Conservation (phyloP, 164 flowering plant species). For the Euptelea pleiosperma region DNA sequence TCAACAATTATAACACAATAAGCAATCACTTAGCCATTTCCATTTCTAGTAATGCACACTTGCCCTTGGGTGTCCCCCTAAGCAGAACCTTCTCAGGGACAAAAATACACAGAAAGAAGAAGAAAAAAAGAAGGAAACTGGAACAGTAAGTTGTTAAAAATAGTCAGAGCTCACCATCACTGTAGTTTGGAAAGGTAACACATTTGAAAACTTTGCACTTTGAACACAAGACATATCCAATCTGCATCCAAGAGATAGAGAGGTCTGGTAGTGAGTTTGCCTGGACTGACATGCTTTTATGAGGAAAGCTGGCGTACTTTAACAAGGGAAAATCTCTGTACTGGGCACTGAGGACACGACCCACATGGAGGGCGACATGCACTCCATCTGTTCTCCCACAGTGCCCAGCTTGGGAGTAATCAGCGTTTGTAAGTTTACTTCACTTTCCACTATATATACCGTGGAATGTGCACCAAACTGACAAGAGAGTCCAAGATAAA, state of each 20-base stretch:
- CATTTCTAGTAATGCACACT: neutral
- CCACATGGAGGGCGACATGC: too few species aligned
- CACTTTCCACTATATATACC: too few species aligned
- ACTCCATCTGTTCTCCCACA: too few species aligned
- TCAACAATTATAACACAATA: neutral
- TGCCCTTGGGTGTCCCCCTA: neutral
- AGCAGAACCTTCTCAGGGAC: neutral
- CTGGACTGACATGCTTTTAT: neutral
- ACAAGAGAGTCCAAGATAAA: too few species aligned
- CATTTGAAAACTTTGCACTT: conserved; percentile 83
- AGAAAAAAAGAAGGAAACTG: neutral
- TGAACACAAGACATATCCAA: conserved; percentile 63
- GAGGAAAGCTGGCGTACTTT: too few species aligned
- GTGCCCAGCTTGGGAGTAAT: too few species aligned
- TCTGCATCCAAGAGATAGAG: conserved; percentile 36
- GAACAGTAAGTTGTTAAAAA: neutral
- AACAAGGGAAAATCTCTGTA: too few species aligned
- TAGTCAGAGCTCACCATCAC: conserved; percentile 39
- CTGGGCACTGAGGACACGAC: too few species aligned
- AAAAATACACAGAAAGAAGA: neutral
- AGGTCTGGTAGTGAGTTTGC: neutral
- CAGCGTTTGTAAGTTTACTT: too few species aligned
- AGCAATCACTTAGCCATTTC: neutral
- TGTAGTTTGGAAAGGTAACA: conserved; percentile 57
- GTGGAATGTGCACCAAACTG: too few species aligned